Evolutionary conservation across 345 rosid genomes (phyloP).

Genomic region (Limnanthes douglasii): DNA sequence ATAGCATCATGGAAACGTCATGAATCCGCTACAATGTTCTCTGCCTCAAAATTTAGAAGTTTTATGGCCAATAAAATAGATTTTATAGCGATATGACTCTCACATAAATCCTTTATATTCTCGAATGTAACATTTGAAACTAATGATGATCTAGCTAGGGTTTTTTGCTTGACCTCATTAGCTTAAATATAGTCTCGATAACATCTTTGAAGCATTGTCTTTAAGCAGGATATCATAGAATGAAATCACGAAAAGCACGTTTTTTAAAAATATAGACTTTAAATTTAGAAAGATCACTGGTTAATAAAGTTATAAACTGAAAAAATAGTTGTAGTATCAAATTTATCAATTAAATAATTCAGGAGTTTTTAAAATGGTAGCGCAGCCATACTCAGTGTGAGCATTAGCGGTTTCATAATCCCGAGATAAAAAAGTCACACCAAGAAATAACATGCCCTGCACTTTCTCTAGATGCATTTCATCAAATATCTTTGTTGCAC

Average conservation of each 20-base stretch:
- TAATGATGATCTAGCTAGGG: slow-evolving; percentile 91
- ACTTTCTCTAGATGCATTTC: no score
- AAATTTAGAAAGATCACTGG: slow-evolving; percentile 95
- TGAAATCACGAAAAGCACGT: slow-evolving; percentile 87
- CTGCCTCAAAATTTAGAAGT: slow-evolving; percentile 63
- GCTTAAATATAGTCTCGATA: slow-evolving; percentile 85
- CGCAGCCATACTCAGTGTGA: no score
- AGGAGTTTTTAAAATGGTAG: no score
- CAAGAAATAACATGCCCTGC: no score
- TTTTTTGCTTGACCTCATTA: slow-evolving; percentile 71
- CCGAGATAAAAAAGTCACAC: no score
- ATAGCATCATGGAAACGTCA: slow-evolving; percentile 73
- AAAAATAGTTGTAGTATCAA: slow-evolving; percentile 94
- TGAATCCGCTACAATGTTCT: slow-evolving; percentile 61
- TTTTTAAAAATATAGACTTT: slow-evolving; percentile 76
- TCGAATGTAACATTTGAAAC: slow-evolving; percentile 84
- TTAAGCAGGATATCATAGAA: slow-evolving; percentile 67
- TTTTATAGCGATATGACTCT: slow-evolving; percentile 69
- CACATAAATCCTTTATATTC: slow-evolving; percentile 79
- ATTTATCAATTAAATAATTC: slow-evolving; percentile 91
- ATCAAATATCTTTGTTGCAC: no score
- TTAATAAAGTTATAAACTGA: slow-evolving; percentile 87
- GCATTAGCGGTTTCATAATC: no score
- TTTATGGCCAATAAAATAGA: slow-evolving; percentile 61
- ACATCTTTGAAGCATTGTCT: slow-evolving; percentile 99